These are phyloP conservation scores for Herpetomonas samuelpessoai DNA, from an alignment of 208 protist species.

Conservation along the genomic window DNA sequence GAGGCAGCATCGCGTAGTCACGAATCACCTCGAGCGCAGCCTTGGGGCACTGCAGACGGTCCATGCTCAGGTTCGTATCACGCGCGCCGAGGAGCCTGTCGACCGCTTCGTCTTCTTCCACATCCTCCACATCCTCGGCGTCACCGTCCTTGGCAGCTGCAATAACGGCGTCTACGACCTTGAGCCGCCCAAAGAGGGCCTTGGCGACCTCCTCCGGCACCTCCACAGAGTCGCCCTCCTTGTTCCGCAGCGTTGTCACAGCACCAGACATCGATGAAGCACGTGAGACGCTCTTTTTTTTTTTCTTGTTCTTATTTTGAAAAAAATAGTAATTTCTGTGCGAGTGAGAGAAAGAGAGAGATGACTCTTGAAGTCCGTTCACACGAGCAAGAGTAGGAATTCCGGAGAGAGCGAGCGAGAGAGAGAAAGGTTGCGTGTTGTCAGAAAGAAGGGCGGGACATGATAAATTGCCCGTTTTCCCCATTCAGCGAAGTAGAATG, in stretches of 20 bases:
- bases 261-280: no score
- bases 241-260: not conserved
- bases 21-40: slow-evolving; percentile 13
- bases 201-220: slow-evolving; percentile 9
- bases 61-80: not conserved
- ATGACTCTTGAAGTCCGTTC: no score
- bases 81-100: not conserved
- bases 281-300: no score
- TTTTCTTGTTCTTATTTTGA: no score
- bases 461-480: no score
- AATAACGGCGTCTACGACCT: not conserved
- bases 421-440: no score
- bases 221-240: slow-evolving; percentile 1
- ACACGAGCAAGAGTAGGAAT: no score
- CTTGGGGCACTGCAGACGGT: slow-evolving; percentile 9
- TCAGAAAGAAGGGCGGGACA: no score
- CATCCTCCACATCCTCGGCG: not conserved
- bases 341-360: no score
- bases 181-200: not conserved
- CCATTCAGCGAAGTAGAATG: no score
- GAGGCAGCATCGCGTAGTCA: slow-evolving; percentile 12
- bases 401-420: no score
- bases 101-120: not conserved
- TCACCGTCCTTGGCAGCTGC: not conserved
- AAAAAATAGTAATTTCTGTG: no score